Percentiles rank a stretch among this genome's conserved stretches.
phyloP scores from a whole-genome alignment of 164 flowering plant species.

The Sedum album region DNA sequence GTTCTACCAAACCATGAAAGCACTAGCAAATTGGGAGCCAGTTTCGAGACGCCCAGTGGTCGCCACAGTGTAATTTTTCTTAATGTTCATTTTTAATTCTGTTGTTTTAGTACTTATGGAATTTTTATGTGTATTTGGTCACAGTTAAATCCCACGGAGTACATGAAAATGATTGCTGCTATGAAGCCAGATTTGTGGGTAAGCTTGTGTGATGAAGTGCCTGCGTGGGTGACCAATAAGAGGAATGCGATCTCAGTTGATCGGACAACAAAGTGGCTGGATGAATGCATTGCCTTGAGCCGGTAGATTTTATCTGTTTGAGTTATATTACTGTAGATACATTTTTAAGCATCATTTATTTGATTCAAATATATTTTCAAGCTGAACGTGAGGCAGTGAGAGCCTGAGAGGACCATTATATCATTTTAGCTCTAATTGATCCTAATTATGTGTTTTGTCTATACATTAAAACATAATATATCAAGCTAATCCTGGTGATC shows the following conservation, averaged over 20 bases:
- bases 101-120: too few relatives aligned
- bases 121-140: not conserved
- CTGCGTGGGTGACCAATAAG: slow-evolving; percentile 65
- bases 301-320: slow-evolving; percentile 18
- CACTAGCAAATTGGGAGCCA: slow-evolving; percentile 63
- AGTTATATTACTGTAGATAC: too few relatives aligned
- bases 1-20: slow-evolving; percentile 52
- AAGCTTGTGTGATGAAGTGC: slow-evolving; percentile 85
- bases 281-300: slow-evolving; percentile 56
- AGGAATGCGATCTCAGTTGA: slow-evolving; percentile 76
- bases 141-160: slow-evolving; percentile 65
- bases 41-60: slow-evolving; percentile 75
- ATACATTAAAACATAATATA: too few relatives aligned
- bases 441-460: too few relatives aligned
- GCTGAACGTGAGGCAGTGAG: too few relatives aligned
- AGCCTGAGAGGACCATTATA: too few relatives aligned
- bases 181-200: slow-evolving; percentile 72
- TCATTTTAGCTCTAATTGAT: too few relatives aligned
- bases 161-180: slow-evolving; percentile 60
- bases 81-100: not conserved
- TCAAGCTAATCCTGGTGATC: too few relatives aligned
- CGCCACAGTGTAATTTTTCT: slow-evolving; percentile 51
- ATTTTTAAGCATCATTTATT: too few relatives aligned
- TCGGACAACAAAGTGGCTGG: slow-evolving; percentile 80
- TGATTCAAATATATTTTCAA: too few relatives aligned